Evolutionary conservation across 1,139 yeast species (phyloP), one percentile per base, ranked within the genome.

Genomic region (Groenewaldozyma sp.): DNA sequence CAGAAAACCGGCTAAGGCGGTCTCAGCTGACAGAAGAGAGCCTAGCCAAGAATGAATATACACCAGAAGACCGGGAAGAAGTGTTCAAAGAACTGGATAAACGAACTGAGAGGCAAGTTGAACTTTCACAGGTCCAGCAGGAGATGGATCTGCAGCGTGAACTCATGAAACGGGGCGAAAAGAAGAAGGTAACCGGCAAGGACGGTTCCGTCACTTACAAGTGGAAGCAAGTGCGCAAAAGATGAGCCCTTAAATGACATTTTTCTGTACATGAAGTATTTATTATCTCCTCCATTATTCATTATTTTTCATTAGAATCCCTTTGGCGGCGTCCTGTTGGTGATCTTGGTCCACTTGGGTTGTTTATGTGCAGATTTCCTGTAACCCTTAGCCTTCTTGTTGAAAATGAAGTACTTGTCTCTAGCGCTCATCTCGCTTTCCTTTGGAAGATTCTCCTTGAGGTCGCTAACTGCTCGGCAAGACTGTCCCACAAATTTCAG

Each of bases 341-440:
- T 77, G 47, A 76, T 61, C 64, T 82, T 84, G 42, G 97, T 88
- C 94, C 94, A 86, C 55, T 84, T 82, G 17, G 94, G 94, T 35
- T 52, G 53, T 31, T 57, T 49, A 59, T 91, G 97, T 21, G 83
- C 77, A 49, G 93, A 78, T 65, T 87, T 91, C 66, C 98, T 76
- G 64, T 88, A 91, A 24, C 79, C 79, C 55, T 71, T 75, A 10
- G 78, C 73, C 53, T 78, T 77, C 62, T 74, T 81, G 64, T 76
- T 78, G 64, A 84, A 91, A 1, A 88, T 80, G 39, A 94, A 79
- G 64, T 91, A 91, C 62, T 91, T 91, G 64, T 91, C 94, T 50
- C 65, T 70, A 3, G 94, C 68, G 1, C 63, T 55, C 96, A 91
- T 86, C 46, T 86, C 87, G 32, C 63, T 53, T 56, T 87, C 95